Evolutionary conservation across 2,329 filamentous ascomycete species (phyloP), one percentile per base, ranked within the genome.

Genomic region (Westerdykella ornata): DNA sequence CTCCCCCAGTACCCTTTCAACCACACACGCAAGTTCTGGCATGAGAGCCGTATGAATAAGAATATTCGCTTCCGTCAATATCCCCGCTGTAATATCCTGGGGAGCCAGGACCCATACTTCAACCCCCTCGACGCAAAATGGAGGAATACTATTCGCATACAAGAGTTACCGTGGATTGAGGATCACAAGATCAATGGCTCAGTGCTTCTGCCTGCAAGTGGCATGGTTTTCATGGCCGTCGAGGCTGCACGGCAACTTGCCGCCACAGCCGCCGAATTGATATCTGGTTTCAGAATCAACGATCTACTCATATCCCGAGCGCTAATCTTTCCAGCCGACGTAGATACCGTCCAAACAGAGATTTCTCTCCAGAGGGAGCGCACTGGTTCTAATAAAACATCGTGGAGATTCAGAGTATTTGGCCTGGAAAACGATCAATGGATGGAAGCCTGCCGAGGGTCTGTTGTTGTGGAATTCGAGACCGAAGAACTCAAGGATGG

Each of bases 1-100:
- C 51, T 63, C 1, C 57, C 60, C 3, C 45, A 44, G 2, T 64
- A 62, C 37, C 46, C 51, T 5, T 64, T 54, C 52, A 56, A 62
- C 38, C 57, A 63, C 41, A 38, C 47, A 13, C 47, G 41, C 18
- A 38, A 43, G 6, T 56, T 44, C 41, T 60, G 51, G 52, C 39
- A 45, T 28, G 40, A 49, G 35, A 38, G 39, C n/a, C 43, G 43
- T 8, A 16, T 43, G 9, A 45, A 37, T 14, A 32, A 41, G 13
- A 15, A 42, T 13, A 43, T 46, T 31, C 42, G 46, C n/a, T 41
- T 39, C 28, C 39, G 40, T 7, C 30, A 43, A 12, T 13, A 19
- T 17, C 20, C 20, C 9, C 20, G 20, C 5, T 22, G 20, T 22
- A 9, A 22, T 22, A 22, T 22, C 9, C 20, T 22, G 20, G 20